Evolutionary conservation across 2,329 filamentous ascomycete genomes (phyloP).

Genomic region (Fusarium hainanense): DNA sequence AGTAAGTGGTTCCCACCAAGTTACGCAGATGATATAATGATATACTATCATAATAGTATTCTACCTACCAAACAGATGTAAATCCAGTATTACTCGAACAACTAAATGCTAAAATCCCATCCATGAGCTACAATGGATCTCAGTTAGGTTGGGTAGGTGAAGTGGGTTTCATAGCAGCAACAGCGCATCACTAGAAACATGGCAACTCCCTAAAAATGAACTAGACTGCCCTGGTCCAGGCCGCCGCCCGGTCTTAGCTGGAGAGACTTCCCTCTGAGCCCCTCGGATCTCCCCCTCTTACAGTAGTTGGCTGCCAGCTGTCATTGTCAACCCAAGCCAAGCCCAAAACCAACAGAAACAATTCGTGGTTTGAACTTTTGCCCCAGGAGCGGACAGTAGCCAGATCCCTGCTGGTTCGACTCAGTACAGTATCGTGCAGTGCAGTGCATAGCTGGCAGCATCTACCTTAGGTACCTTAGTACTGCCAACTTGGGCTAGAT

Average conservation of each 20-base stretch:
- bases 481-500: background rate
- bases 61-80: background rate
- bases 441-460: constrained; percentile 16
- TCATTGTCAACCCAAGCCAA: constrained; percentile 5
- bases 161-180: constrained; percentile 4
- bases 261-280: constrained; percentile 12
- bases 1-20: background rate
- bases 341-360: constrained; percentile 4
- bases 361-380: constrained; percentile 14
- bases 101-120: background rate
- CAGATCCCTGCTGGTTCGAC: constrained; percentile 31
- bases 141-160: background rate
- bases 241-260: constrained; percentile 29
- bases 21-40: background rate
- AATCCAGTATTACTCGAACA: background rate
- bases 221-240: constrained; percentile 25
- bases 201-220: background rate
- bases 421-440: constrained; percentile 12
- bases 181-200: constrained; percentile 2
- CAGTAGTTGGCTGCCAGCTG: constrained; percentile 18
- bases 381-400: constrained; percentile 13
- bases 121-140: background rate
- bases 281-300: constrained; percentile 17
- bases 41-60: background rate
- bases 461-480: constrained; percentile 3